Conservation (phyloP, 179 eudicot genomes). For the Beta corolliflora region DNA sequence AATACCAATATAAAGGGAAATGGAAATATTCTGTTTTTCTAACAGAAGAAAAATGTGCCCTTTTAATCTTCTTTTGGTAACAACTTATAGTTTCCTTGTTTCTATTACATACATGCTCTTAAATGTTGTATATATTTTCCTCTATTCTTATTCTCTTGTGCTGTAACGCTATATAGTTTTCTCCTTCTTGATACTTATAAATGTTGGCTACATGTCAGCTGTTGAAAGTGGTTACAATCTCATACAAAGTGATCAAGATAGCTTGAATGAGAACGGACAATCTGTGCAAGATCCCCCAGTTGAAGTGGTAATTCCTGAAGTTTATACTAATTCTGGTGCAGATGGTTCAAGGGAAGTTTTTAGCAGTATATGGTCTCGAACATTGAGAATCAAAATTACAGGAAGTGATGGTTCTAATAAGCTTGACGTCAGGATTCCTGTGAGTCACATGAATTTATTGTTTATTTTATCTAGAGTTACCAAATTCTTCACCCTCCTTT, state of each 20-base stretch:
- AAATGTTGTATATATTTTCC: not conserved
- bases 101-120: not conserved
- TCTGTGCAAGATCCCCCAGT: constrained; percentile 46
- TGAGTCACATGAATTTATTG: constrained; percentile 37
- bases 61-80: not conserved
- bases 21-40: no score
- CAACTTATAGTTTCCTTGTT: not conserved
- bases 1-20: not conserved
- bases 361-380: constrained; percentile 72
- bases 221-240: constrained; percentile 44
- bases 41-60: not conserved
- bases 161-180: not conserved
- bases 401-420: constrained; percentile 85
- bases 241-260: constrained; percentile 38
- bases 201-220: constrained; percentile 33
- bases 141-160: not conserved
- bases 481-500: constrained; percentile 5
- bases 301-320: constrained; percentile 79
- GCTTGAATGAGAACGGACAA: constrained; percentile 38
- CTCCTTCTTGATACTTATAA: constrained; percentile 15
- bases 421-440: constrained; percentile 87
- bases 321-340: constrained; percentile 42
- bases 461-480: not conserved
- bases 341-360: constrained; percentile 52
- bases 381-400: constrained; percentile 80